Evolutionary conservation across 768 basidiomycete species (phyloP), one percentile per base, ranked within the genome.

Genomic region (Podaxis sp.): DNA sequence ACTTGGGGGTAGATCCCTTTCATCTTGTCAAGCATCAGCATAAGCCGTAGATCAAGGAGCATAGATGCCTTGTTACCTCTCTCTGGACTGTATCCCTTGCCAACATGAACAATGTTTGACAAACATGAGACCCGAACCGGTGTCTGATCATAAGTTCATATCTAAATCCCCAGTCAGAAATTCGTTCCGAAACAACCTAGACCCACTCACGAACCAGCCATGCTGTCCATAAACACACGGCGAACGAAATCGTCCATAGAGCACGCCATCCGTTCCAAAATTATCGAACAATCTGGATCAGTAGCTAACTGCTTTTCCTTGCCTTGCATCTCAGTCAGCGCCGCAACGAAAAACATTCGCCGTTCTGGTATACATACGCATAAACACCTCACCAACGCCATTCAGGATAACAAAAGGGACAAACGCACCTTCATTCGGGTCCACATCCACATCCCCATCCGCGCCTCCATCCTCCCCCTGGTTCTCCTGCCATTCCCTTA

Each of bases 221-320:
- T 76, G 64, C 88, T 87, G 74, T 97, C 96, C 62, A 93, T 76
- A 64, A 99, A 91, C 5, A 96, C 95, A 59, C 96, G 83, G 56
- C 93, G 82, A n/a, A 91, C 90, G 75, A 95, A 96, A 74, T 98
- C 95, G 71, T 97, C 95, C 91, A 99, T 95, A 1, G 95, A 95
- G 70, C 95, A 84, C 10, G 87, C 71, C 83, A 99, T 89, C 66
- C 96, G 82, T 74, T 99, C 97, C 58, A 99, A 73, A 51, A 98
- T 85, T 11, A 90, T 81, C 0, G 96, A 95, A 69, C 94, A 96
- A 64, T 99, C 95, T 4, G 93, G 92, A 74, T 99, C 97, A 0
- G 95, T 95, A 0, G 95, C 88, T 11, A 97, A 84, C 64, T 90
- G 87, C 56, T 89, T 88, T 76, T 99, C 97, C 73, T 96, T 95